Evolutionary conservation across 2,329 filamentous ascomycete genomes (phyloP).

Genomic region (Stagonosporopsis vannaccii): DNA sequence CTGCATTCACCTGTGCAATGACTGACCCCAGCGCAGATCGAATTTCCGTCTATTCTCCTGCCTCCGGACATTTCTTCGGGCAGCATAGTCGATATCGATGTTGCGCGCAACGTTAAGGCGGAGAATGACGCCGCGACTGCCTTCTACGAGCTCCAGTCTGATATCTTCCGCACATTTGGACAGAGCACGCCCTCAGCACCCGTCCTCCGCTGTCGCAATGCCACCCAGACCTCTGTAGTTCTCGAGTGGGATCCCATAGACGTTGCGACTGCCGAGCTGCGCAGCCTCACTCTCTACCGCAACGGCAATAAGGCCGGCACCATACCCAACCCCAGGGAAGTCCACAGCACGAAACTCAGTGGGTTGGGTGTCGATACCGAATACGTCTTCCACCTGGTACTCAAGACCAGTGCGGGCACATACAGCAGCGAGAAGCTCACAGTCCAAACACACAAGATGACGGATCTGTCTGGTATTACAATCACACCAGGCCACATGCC

Average conservation of each 20-base stretch:
- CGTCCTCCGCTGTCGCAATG: slow-evolving; percentile 89
- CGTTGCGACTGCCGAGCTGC: slow-evolving; percentile 88
- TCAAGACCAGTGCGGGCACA: slow-evolving; percentile 89
- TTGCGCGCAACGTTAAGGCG: slow-evolving; percentile 82
- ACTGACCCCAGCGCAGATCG: slow-evolving; percentile 70
- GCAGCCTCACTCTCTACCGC: slow-evolving; percentile 88
- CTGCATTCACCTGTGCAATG: slow-evolving; percentile 24
- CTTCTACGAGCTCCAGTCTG: slow-evolving; percentile 86
- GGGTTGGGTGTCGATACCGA: slow-evolving; percentile 96
- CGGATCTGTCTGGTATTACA: slow-evolving; percentile 92
- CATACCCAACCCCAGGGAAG: slow-evolving; percentile 85
- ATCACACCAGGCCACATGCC: slow-evolving; percentile 91
- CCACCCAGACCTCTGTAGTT: slow-evolving; percentile 97
- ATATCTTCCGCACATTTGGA: slow-evolving; percentile 87
- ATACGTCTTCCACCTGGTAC: slow-evolving; percentile 91
- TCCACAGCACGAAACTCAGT: slow-evolving; percentile 95
- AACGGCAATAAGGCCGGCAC: slow-evolving; percentile 97
- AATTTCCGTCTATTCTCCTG: slow-evolving; percentile 96
- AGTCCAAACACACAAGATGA: slow-evolving; percentile 98
- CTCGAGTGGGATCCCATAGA: slow-evolving; percentile 97
- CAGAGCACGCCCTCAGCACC: slow-evolving; percentile 78
- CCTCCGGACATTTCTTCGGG: slow-evolving; percentile 94
- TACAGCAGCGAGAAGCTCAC: slow-evolving; percentile 82
- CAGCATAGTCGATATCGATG: slow-evolving; percentile 97
- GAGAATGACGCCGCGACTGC: slow-evolving; percentile 76